Conservation (phyloP, 2,329 filamentous ascomycete species). For the Exophiala xenobiotica region DNA sequence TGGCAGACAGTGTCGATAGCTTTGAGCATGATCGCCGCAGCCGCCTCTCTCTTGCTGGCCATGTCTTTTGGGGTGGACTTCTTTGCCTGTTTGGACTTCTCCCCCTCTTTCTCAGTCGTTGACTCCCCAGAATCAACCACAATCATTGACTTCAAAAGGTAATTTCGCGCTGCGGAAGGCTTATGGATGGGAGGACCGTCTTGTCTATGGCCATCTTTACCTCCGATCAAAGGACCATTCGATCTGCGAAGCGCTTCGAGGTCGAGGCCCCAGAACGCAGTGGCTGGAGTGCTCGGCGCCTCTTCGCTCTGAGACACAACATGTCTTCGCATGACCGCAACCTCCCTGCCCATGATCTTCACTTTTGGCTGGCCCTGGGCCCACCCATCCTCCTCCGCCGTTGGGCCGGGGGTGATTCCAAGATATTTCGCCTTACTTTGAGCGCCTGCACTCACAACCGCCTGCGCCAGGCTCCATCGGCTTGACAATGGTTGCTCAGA, state of each 20-base stretch:
- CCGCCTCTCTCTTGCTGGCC: slow-evolving; percentile 64
- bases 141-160: slow-evolving; percentile 53
- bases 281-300: slow-evolving; percentile 33
- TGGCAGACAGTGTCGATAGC: slow-evolving; percentile 69
- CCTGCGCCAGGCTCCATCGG: slow-evolving; percentile 76
- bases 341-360: slow-evolving; percentile 69
- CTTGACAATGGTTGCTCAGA: slow-evolving; percentile 83
- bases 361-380: slow-evolving; percentile 73
- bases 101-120: neutral
- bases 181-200: slow-evolving; percentile 69
- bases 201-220: slow-evolving; percentile 26
- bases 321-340: slow-evolving; percentile 69
- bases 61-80: slow-evolving; percentile 56
- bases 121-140: slow-evolving; percentile 26
- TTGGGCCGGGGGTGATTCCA: slow-evolving; percentile 65
- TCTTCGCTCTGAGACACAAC: slow-evolving; percentile 56
- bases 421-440: slow-evolving; percentile 72
- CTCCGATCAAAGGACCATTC: slow-evolving; percentile 34
- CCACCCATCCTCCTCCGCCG: slow-evolving; percentile 69
- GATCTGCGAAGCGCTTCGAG: slow-evolving; percentile 55
- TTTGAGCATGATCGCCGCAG: slow-evolving; percentile 67
- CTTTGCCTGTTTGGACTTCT: slow-evolving; percentile 10
- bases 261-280: slow-evolving; percentile 59
- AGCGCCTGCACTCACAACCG: slow-evolving; percentile 78
- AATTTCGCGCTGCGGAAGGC: slow-evolving; percentile 65